A percentile compares a stretch with the other conserved stretches of the same genome.
phyloP scores from a whole-genome alignment of 2,329 filamentous ascomycete species.

The Fusarium buxicola region DNA sequence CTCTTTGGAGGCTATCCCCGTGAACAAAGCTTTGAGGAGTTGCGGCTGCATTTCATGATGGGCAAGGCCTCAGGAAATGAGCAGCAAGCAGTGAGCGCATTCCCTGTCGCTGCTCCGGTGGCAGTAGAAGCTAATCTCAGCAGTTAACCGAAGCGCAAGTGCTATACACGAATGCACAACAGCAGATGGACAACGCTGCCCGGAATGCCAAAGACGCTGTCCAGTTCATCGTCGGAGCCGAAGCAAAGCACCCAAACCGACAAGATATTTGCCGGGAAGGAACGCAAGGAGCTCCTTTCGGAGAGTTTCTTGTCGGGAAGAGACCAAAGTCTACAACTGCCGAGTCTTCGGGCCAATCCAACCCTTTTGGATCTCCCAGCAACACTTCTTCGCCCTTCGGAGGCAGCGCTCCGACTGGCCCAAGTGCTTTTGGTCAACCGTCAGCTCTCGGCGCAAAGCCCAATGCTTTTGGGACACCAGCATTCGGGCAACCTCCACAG shows the following conservation, averaged over 20 bases:
- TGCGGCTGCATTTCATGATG: conserved; percentile 78
- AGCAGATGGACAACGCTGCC: conserved; percentile 78
- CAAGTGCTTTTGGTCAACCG: conserved; percentile 50
- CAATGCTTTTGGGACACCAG: conserved; percentile 48
- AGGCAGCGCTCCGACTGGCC: conserved; percentile 42
- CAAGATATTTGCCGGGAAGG: conserved; percentile 69
- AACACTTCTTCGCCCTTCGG: conserved; percentile 49
- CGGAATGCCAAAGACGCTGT: conserved; percentile 78
- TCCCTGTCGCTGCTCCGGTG: conserved; percentile 1
- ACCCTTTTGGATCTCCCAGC: conserved; percentile 56
- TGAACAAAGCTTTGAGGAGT: conserved; percentile 90
- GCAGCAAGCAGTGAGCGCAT: conserved; percentile 60
- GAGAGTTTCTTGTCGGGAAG: conserved; percentile 58
- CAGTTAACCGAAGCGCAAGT: conserved; percentile 70
- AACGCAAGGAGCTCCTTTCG: conserved; percentile 57
- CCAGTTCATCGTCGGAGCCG: conserved; percentile 73
- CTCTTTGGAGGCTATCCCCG: conserved; percentile 82
- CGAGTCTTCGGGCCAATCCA: conserved; percentile 49
- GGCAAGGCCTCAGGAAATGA: conserved; percentile 70
- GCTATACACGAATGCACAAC: conserved; percentile 72
- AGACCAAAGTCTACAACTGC: conserved; percentile 43
- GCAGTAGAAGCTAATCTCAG: conserved; percentile 30
- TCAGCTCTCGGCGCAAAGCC: conserved; percentile 49
- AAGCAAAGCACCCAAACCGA: conserved; percentile 80
- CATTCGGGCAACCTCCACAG: conserved; percentile 46